Evolutionary conservation across 2,329 filamentous ascomycete genomes (phyloP).

Genomic region (Colletotrichum chlorophyti): DNA sequence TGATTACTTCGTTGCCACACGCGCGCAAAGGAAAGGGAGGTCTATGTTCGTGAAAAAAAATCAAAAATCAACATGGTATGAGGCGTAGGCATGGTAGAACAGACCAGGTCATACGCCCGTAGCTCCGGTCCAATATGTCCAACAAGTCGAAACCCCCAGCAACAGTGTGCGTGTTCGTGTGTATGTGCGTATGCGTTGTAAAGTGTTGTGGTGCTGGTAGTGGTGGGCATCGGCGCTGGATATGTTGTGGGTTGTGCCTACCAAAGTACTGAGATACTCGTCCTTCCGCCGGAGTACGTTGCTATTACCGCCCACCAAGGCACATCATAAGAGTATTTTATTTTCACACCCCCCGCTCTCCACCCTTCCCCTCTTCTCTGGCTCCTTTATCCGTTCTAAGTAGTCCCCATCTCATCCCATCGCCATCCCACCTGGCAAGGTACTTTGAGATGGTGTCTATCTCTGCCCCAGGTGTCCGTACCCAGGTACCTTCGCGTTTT

Average conservation of each 20-base stretch:
- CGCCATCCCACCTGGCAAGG: slow-evolving; percentile 3
- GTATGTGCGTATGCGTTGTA: neutral
- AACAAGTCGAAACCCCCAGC: slow-evolving; percentile 1
- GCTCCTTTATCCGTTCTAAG: neutral
- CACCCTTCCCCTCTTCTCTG: neutral
- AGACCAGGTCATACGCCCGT: slow-evolving; percentile 4
- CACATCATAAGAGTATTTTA: too few relatives aligned
- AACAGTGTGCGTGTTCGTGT: neutral
- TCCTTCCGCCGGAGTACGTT: too few relatives aligned
- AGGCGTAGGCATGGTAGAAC: neutral
- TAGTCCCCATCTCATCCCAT: slow-evolving; percentile 13
- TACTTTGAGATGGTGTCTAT: too few relatives aligned
- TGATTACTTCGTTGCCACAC: too few relatives aligned
- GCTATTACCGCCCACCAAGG: too few relatives aligned
- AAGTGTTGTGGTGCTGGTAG: too few relatives aligned
- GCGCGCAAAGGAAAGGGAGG: neutral
- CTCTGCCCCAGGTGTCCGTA: slow-evolving; percentile 3
- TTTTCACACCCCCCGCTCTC: neutral
- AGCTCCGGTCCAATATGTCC: slow-evolving; percentile 10
- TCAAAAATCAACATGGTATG: too few relatives aligned
- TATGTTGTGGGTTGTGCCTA: too few relatives aligned
- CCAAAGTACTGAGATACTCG: too few relatives aligned
- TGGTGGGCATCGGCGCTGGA: too few relatives aligned
- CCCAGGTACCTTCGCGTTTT: slow-evolving; percentile 4
- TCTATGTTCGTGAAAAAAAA: neutral